Percentiles rank a stretch among this genome's conserved stretches.
These are phyloP conservation scores for Colletotrichum brevisporum DNA, from an alignment of 2,329 filamentous ascomycete species.

Conservation along the genomic window DNA sequence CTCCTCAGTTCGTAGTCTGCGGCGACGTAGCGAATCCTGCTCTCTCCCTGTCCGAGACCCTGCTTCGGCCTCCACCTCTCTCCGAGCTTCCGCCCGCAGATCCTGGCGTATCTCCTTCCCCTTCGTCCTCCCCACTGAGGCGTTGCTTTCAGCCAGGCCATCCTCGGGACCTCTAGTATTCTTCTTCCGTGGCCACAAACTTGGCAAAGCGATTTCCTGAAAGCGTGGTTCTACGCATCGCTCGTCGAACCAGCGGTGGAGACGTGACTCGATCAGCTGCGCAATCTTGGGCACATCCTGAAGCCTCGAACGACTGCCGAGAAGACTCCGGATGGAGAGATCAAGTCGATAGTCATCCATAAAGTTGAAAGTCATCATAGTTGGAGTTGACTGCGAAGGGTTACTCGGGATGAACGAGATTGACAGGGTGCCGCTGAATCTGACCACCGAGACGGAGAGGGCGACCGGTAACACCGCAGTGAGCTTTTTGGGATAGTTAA, in stretches of 20 bases:
- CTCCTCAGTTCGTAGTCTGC: slow-evolving; percentile 54
- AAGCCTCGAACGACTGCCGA: slow-evolving; percentile 83
- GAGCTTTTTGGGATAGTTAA: slow-evolving; percentile 94
- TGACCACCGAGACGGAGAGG: slow-evolving; percentile 89
- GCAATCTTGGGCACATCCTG: slow-evolving; percentile 93
- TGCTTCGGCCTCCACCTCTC: slow-evolving; percentile 62
- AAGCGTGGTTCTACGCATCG: slow-evolving; percentile 88
- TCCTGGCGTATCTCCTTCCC: slow-evolving; percentile 68
- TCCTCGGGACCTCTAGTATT: slow-evolving; percentile 84
- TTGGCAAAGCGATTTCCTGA: slow-evolving; percentile 87
- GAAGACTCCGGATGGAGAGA: slow-evolving; percentile 83
- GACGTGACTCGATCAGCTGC: slow-evolving; percentile 82
- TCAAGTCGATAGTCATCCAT: slow-evolving; percentile 89
- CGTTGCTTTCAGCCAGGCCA: slow-evolving; percentile 59
- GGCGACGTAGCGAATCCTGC: slow-evolving; percentile 55
- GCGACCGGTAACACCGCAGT: slow-evolving; percentile 94
- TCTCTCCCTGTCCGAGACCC: slow-evolving; percentile 53
- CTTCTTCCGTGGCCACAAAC: slow-evolving; percentile 86
- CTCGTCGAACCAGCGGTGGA: slow-evolving; percentile 91
- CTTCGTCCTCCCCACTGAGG: slow-evolving; percentile 66
- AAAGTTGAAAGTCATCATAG: slow-evolving; percentile 95
- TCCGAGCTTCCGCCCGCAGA: slow-evolving; percentile 64
- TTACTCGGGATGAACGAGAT: slow-evolving; percentile 91
- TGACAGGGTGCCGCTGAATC: slow-evolving; percentile 94
- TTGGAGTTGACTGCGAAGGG: slow-evolving; percentile 77